Conservation (phyloP, 2,329 filamentous ascomycete species). For the Aspergillus pseudoviridinutans region DNA sequence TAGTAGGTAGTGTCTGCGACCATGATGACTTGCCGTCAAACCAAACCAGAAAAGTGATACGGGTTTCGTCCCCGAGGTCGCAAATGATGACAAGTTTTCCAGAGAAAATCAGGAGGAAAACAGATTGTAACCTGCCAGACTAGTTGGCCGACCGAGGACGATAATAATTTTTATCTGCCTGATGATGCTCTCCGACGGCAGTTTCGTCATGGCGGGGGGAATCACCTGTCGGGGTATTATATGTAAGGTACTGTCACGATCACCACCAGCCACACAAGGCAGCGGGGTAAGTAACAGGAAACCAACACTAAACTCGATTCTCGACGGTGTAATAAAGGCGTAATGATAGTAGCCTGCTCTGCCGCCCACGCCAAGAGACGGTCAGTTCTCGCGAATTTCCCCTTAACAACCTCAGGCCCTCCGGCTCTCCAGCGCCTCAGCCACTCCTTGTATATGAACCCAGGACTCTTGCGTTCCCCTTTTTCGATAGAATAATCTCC, state of each 20-base stretch:
- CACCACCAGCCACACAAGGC: neutral
- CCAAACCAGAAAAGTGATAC: neutral
- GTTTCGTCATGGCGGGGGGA: constrained; percentile 26
- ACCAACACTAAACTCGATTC: neutral
- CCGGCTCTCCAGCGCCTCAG: neutral
- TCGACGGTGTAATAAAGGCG: neutral
- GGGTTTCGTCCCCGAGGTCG: neutral
- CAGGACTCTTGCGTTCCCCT: neutral
- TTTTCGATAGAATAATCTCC: constrained; percentile 1
- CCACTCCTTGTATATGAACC: constrained; percentile 1
- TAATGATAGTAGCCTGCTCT: neutral
- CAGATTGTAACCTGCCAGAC: neutral
- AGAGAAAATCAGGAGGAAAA: neutral
- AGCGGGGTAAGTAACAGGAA: neutral
- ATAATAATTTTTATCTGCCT: constrained; percentile 20
- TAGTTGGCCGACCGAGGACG: neutral
- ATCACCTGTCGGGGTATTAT: neutral
- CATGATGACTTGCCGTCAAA: constrained; percentile 51
- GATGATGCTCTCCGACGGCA: constrained; percentile 13
- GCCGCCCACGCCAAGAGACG: neutral
- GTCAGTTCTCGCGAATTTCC: neutral
- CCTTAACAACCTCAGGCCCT: neutral
- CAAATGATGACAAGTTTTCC: neutral
- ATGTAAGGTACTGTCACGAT: neutral
- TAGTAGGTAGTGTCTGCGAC: constrained; percentile 87